Conservation (phyloP, 352 stramenopile genomes). For the Phytophthora megakarya region DNA sequence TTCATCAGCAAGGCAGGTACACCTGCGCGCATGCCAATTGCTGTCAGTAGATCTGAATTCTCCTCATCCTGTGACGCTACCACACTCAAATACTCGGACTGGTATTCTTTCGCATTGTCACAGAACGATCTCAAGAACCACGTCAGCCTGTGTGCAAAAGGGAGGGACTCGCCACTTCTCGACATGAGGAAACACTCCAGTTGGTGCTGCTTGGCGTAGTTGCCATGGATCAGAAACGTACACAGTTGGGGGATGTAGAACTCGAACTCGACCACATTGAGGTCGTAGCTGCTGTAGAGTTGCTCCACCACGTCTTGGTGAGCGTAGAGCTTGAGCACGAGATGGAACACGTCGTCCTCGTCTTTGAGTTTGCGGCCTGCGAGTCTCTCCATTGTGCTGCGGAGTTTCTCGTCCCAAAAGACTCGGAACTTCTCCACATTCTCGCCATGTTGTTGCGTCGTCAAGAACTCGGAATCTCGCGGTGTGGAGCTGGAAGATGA, state of each 20-base stretch:
- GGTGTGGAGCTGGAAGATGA: slow-evolving; percentile 41
- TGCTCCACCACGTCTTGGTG: slow-evolving; percentile 83
- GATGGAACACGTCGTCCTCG: slow-evolving; percentile 63
- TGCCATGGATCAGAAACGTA: slow-evolving; percentile 84
- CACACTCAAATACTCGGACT: slow-evolving; percentile 80
- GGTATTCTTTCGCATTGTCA: slow-evolving; percentile 59
- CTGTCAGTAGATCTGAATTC: slow-evolving; percentile 63
- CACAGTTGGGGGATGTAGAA: slow-evolving; percentile 92
- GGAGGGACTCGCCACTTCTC: slow-evolving; percentile 75
- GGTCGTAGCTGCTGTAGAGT: slow-evolving; percentile 72
- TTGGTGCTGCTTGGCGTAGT: slow-evolving; percentile 84
- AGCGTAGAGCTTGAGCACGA: slow-evolving; percentile 80
- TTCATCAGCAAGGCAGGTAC: slow-evolving; percentile 79
- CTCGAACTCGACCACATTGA: slow-evolving; percentile 73
- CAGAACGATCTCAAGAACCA: slow-evolving; percentile 92
- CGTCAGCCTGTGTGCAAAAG: slow-evolving; percentile 82
- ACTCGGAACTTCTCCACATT: slow-evolving; percentile 72
- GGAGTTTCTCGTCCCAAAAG: slow-evolving; percentile 84
- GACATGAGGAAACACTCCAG: slow-evolving; percentile 89
- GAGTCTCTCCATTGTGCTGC: slow-evolving; percentile 61
- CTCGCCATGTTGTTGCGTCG: slow-evolving; percentile 22
- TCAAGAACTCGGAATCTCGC: slow-evolving; percentile 19
- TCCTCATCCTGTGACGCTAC: slow-evolving; percentile 60
- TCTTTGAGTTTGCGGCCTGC: slow-evolving; percentile 32
- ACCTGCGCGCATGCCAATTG: slow-evolving; percentile 67